Evolutionary conservation across 2,329 filamentous ascomycete genomes (phyloP), one percentile per base, ranked within the genome.

Genomic region (Myriangium duriaei): DNA sequence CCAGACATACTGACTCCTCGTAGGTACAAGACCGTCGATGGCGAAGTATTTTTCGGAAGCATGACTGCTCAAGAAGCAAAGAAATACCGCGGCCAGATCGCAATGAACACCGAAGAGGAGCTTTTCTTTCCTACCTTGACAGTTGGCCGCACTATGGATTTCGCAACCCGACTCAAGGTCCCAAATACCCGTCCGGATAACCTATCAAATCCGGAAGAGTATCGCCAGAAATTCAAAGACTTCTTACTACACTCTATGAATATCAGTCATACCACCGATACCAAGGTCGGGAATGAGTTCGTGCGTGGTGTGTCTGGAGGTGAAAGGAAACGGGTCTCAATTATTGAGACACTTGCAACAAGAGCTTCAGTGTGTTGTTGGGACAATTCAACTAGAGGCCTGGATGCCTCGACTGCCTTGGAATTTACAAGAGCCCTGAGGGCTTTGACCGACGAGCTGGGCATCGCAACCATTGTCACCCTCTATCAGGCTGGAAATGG

Each of bases 401-500:
- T 81, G 1, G 77, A 81, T 49, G 75, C 76, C 1, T 76, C 69
- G 47, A 79, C 72, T 3, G 77, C 75, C 1, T 59, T 79, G 1
- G 52, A 57, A 34, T 79, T 69, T 50, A 63, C 68, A 17, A 74
- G 72, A 47, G 69, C 72, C 2, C 56, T 81, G n/a, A 63, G 77
- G 5, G 68, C 72, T 4, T 63, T 80, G 67, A 79, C 76, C 0
- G 74, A 81, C 43, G 65, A 76, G 1, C 58, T 73, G 3, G 72
- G 73, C 0, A 58, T 78, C 3, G 61, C 73, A 0, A 69, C 73
- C 0, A 72, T 79, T 32, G 72, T 79, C 10, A 78, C 75, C 0
- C 61, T 81, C 0, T 82, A 83, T 51, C 79, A 82, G 50, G 78
- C 79, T 3, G 74, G 75, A 4, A 79, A 82, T 39, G 74, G 70